phyloP scores from a whole-genome alignment of 345 rosid species.

The Cochlearia excelsa region DNA sequence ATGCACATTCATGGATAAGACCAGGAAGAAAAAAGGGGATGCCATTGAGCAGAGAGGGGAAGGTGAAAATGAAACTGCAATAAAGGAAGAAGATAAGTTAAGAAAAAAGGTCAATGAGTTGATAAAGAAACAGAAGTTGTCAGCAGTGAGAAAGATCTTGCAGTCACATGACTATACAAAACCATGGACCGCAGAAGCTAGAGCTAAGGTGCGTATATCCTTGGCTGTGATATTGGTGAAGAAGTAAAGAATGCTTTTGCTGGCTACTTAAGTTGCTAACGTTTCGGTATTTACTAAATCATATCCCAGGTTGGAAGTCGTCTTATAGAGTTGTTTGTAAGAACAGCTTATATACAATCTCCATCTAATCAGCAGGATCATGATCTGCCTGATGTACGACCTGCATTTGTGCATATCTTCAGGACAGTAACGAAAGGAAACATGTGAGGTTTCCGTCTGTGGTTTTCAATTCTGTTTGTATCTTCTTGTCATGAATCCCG shows the following conservation, averaged over 20 bases:
- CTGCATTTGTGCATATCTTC: slow-evolving; percentile 82
- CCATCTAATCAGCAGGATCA: slow-evolving; percentile 61
- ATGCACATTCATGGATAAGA: slow-evolving; percentile 72
- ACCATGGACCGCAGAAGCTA: slow-evolving; percentile 69
- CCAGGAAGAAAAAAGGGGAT: slow-evolving; percentile 54
- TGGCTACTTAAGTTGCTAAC: slow-evolving; percentile 17
- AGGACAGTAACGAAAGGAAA: slow-evolving; percentile 48
- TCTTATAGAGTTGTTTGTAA: slow-evolving; percentile 72
- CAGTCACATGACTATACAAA: slow-evolving; percentile 59
- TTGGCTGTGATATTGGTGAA: slow-evolving; percentile 18
- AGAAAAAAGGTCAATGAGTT: slow-evolving; percentile 68
- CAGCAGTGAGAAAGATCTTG: slow-evolving; percentile 77
- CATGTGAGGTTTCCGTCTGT: slow-evolving; percentile 46
- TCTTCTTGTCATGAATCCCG: slow-evolving; percentile 13
- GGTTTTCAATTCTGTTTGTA: slow-evolving; percentile 10
- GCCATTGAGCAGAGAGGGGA: slow-evolving; percentile 40
- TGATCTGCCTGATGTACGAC: slow-evolving; percentile 76
- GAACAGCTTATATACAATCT: slow-evolving; percentile 82
- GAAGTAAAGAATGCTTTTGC: slow-evolving; percentile 13
- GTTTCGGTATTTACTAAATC: slow-evolving; percentile 18
- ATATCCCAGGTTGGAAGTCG: slow-evolving; percentile 85
- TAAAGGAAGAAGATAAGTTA: slow-evolving; percentile 58
- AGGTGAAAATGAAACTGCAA: slow-evolving; percentile 40
- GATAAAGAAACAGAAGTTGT: slow-evolving; percentile 78
- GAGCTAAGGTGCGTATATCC: slow-evolving; percentile 76